Percentiles rank a stretch among this genome's conserved stretches.
Conservation (phyloP, 164 flowering plant genomes). For the Sextonia rubra region DNA sequence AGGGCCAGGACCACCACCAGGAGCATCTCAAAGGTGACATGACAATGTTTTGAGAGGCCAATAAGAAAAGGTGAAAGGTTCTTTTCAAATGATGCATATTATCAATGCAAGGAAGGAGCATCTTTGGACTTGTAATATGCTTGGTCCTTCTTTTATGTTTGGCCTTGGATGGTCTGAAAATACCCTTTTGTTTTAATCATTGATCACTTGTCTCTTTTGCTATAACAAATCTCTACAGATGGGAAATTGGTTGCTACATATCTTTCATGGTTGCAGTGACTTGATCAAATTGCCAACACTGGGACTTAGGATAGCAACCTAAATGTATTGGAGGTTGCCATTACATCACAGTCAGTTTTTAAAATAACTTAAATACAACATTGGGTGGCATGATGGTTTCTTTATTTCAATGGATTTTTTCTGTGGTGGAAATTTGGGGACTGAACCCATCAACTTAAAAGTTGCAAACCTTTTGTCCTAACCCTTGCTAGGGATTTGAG, state of each 20-base stretch:
- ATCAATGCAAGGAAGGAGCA: constrained; percentile 6
- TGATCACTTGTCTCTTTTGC: constrained; percentile 9
- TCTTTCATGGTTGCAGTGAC: background rate
- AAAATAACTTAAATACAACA: no score
- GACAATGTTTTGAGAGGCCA: constrained; percentile 9
- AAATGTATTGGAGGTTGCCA: no score
- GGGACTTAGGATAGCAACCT: no score
- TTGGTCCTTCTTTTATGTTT: constrained; percentile 4
- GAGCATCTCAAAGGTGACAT: constrained; percentile 1
- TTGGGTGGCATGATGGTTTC: no score
- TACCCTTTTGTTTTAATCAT: background rate
- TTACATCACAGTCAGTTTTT: no score
- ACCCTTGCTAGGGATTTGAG: no score
- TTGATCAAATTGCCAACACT: no score
- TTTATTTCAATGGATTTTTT: no score
- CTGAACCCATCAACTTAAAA: no score
- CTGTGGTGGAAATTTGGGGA: no score
- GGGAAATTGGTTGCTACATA: background rate
- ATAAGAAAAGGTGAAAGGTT: constrained; percentile 13
- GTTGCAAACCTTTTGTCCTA: no score
- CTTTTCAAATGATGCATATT: constrained; percentile 10
- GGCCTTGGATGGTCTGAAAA: background rate
- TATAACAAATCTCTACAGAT: background rate
- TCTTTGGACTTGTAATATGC: constrained; percentile 7
- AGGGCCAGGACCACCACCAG: constrained; percentile 10